Percentiles rank a stretch among this genome's conserved stretches.
Evolutionary conservation across 1,284 basidiomycete species (phyloP).

Genomic region (Sanghuangporus baumii): DNA sequence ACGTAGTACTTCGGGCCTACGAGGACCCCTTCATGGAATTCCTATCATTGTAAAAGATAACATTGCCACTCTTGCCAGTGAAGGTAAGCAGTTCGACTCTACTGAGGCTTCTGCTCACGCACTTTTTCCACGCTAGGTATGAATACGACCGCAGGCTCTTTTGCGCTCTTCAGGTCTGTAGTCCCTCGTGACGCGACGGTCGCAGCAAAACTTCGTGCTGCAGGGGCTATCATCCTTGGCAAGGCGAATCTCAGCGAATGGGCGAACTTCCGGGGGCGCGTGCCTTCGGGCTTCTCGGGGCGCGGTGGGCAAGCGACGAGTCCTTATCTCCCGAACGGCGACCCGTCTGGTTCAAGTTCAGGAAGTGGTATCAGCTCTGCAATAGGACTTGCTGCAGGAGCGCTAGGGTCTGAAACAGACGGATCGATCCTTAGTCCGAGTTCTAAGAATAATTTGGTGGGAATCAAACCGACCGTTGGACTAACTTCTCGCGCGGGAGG

Average conservation of each 20-base stretch:
- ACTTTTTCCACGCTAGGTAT: neutral
- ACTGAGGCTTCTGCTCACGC: neutral
- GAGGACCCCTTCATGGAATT: slow-evolving; percentile 29
- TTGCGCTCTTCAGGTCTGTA: slow-evolving; percentile 48
- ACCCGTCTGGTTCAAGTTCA: slow-evolving; percentile 27
- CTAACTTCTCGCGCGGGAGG: slow-evolving; percentile 45
- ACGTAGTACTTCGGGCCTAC: slow-evolving; percentile 18
- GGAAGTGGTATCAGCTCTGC: slow-evolving; percentile 20
- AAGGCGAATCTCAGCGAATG: slow-evolving; percentile 12
- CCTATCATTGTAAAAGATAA: slow-evolving; percentile 33
- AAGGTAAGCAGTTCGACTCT: neutral
- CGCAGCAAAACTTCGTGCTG: slow-evolving; percentile 50
- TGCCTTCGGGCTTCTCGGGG: slow-evolving; percentile 34
- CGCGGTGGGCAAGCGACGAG: slow-evolving; percentile 36
- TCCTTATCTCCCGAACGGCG: slow-evolving; percentile 33
- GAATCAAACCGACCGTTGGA: slow-evolving; percentile 48
- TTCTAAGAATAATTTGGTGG: slow-evolving; percentile 40
- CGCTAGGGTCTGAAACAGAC: slow-evolving; percentile 22
- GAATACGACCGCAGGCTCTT: slow-evolving; percentile 40
- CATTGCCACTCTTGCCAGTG: slow-evolving; percentile 25
- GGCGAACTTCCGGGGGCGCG: neutral
- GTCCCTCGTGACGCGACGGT: slow-evolving; percentile 60
- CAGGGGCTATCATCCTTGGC: slow-evolving; percentile 62
- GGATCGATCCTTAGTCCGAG: slow-evolving; percentile 28
- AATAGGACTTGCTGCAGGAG: slow-evolving; percentile 20